Base-by-base conservation (phyloP, 1,284 basidiomycete genomes). In the Malassezia vespertilionis region DNA sequence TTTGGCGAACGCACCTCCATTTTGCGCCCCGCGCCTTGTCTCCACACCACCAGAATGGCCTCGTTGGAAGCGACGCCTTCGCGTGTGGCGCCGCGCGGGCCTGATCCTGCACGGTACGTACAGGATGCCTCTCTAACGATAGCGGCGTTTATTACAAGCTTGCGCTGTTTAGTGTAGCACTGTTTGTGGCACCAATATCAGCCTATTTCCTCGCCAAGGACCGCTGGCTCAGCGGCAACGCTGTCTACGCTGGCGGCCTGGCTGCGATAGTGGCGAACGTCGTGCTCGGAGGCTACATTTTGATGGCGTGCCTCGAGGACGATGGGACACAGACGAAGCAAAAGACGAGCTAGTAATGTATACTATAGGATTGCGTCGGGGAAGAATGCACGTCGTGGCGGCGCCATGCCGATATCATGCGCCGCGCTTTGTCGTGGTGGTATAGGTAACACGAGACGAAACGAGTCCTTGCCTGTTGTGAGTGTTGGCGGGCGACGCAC, bases 181-280 rank as follows among this genome's bases (percentile, higher is more conserved):
- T 70, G 22, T 69, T 70, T 44, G 61, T 56, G 2, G 58, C 59
- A 9, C 67, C 67, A 1, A 47, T 70, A 8, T 34, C 57, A 7
- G 60, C 66, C 1, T 69, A 61, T 40, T 70, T 54, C 39, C 36
- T 58, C 31, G 55, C 65, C 24, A 61, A 60, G 44, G 65, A 67
- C 34, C 32, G 54, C 5, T 60, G 51, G 26, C 52, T 65, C 6
- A 40, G 33, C 9, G 65, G 63, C 12, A 62, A 69, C 44, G 40
- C 61, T n/a, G 67, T 63, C 2, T 64, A 61, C 22, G 63, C 67
- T 2, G 67, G 67, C 2, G 67, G 64, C 11, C 36, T 69, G 15
- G 67, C 67, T 3, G 67, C 67, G 5, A n/a, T 69, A 2, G 58
- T 68, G 6, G 67, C 52, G 6, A 70, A 70, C 44, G 14, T 70